phyloP scores from a whole-genome alignment of 495 filamentous ascomycete genomes.

The Amniculicola lignicola region DNA sequence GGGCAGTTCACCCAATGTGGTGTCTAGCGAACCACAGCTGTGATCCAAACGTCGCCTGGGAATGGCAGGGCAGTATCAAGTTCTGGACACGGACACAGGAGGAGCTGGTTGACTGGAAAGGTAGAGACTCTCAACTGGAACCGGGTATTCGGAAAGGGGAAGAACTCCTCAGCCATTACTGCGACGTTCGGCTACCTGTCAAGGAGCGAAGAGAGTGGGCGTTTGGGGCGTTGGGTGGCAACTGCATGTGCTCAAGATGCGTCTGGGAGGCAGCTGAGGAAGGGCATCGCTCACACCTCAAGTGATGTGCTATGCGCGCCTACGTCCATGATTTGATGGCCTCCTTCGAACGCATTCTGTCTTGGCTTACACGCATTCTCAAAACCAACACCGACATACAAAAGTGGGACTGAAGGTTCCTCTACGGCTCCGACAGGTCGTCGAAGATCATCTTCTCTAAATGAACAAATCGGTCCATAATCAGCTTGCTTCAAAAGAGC shows the following conservation, averaged over 20 bases:
- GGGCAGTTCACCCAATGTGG: constrained; percentile 73
- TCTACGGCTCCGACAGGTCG: too few relatives aligned
- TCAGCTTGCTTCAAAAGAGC: too few relatives aligned
- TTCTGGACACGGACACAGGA: constrained; percentile 55
- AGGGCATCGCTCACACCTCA: background rate
- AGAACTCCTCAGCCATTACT: constrained; percentile 92
- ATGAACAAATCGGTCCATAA: too few relatives aligned
- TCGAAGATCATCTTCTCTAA: too few relatives aligned
- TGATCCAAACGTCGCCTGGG: constrained; percentile 90
- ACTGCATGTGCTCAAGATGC: constrained; percentile 80
- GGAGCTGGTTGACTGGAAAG: constrained; percentile 50
- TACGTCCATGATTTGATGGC: too few relatives aligned
- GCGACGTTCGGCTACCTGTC: constrained; percentile 76
- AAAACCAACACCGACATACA: too few relatives aligned
- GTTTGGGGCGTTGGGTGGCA: constrained; percentile 74
- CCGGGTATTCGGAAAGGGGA: constrained; percentile 69
- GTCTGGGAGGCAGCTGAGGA: constrained; percentile 49
- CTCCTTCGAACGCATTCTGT: too few relatives aligned
- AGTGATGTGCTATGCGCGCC: background rate
- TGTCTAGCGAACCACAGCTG: constrained; percentile 90
- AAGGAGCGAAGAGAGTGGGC: constrained; percentile 85
- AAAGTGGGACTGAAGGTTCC: too few relatives aligned
- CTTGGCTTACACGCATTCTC: too few relatives aligned
- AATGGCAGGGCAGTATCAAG: constrained; percentile 82
- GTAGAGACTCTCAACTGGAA: constrained; percentile 22